phyloP scores from a whole-genome alignment of 192 early-diverging fungal genomes.

The Gamsiella multidivaricata region DNA sequence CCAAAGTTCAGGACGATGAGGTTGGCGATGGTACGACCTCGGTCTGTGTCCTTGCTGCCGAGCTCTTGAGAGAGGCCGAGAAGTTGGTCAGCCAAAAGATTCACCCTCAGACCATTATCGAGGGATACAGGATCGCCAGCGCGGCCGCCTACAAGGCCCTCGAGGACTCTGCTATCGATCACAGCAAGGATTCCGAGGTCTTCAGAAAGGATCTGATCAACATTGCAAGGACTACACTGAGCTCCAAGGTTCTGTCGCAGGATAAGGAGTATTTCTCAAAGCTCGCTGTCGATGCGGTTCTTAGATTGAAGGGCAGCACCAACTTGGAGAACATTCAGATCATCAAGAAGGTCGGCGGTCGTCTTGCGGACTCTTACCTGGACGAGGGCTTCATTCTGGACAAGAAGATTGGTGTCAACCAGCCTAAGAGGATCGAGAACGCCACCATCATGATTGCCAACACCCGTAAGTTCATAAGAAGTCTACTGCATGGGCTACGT shows the following conservation, averaged over 20 bases:
- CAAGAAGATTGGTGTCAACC: constrained; percentile 99
- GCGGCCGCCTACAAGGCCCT: constrained; percentile 86
- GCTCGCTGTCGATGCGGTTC: constrained; percentile 95
- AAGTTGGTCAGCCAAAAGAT: constrained; percentile 92
- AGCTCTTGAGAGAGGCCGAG: constrained; percentile 95
- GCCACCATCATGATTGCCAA: constrained; percentile 98
- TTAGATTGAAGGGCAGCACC: constrained; percentile 95
- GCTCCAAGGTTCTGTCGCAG: constrained; percentile 95
- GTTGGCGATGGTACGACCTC: constrained; percentile 99
- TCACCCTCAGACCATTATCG: constrained; percentile 97
- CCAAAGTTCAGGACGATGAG: constrained; percentile 99
- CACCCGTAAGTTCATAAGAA: constrained; percentile 86
- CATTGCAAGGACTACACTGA: constrained; percentile 97
- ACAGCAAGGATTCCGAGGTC: constrained; percentile 72
- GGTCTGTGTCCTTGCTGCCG: constrained; percentile 96
- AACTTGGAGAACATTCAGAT: constrained; percentile 99
- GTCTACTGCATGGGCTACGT: no score
- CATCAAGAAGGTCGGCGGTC: constrained; percentile 98
- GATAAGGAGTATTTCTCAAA: constrained; percentile 97
- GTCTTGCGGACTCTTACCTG: constrained; percentile 93
- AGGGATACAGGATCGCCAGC: constrained; percentile 93
- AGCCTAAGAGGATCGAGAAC: constrained; percentile 95
- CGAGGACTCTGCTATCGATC: constrained; percentile 81
- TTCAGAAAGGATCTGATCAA: constrained; percentile 95
- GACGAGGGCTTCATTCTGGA: constrained; percentile 98